A percentile compares a stretch with the other conserved stretches of the same genome.
phyloP scores from a whole-genome alignment of 148 eudicot species.

The Rhododendron vialii region DNA sequence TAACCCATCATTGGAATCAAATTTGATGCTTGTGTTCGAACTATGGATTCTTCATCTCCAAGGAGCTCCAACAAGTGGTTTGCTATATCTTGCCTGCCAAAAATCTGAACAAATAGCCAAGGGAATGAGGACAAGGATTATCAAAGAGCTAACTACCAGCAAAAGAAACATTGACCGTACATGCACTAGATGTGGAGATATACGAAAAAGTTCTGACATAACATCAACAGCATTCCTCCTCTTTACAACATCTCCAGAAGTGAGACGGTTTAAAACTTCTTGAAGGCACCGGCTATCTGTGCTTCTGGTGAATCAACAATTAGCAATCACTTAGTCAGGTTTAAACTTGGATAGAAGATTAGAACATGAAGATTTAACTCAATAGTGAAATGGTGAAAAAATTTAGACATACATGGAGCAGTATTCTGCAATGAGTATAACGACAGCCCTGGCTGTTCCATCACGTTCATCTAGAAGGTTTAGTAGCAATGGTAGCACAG shows the following conservation, averaged over 20 bases:
- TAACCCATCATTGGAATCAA: constrained; percentile 64
- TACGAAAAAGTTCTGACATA: constrained; percentile 44
- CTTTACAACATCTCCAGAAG: constrained; percentile 39
- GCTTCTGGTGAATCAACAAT: constrained; percentile 39
- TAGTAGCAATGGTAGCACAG: constrained; percentile 40
- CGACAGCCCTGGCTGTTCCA: constrained; percentile 65
- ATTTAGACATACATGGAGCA: constrained; percentile 43
- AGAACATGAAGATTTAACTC: neutral
- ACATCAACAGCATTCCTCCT: constrained; percentile 67
- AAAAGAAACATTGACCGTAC: constrained; percentile 21
- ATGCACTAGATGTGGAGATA: constrained; percentile 32
- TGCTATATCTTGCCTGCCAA: constrained; percentile 57
- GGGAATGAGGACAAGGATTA: neutral
- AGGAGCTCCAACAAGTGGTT: constrained; percentile 50
- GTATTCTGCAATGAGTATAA: constrained; percentile 58
- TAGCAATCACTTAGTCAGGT: constrained; percentile 5
- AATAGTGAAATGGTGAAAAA: neutral
- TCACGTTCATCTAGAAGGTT: constrained; percentile 58
- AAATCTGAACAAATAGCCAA: constrained; percentile 12
- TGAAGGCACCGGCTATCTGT: constrained; percentile 42
- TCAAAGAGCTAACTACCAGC: neutral
- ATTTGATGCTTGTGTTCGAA: constrained; percentile 39
- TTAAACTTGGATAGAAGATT: neutral
- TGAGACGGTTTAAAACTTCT: constrained; percentile 54
- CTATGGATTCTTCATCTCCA: constrained; percentile 46